Percentiles rank a stretch among this genome's conserved stretches.
Evolutionary conservation across 768 basidiomycete species (phyloP).

Genomic region (Wakefieldia striispora): DNA sequence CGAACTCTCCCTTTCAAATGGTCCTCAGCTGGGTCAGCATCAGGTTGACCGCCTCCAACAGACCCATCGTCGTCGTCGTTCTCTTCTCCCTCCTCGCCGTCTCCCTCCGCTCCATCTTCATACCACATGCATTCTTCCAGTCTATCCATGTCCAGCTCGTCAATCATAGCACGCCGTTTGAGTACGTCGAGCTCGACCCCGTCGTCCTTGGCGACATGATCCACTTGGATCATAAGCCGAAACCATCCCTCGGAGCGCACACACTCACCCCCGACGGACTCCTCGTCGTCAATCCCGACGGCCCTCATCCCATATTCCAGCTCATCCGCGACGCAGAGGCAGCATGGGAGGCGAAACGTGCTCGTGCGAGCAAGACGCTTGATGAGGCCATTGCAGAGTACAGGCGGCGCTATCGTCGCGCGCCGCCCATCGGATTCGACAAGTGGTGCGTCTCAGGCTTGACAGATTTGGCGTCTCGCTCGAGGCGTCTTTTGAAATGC

Average conservation of each 20-base stretch:
- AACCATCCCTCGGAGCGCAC: slow-evolving; percentile 17
- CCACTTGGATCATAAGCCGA: too few species aligned
- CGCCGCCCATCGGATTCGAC: too few species aligned
- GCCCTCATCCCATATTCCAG: slow-evolving; percentile 43
- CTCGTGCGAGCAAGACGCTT: slow-evolving; percentile 30
- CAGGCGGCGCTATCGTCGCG: too few species aligned
- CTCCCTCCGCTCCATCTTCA: not conserved
- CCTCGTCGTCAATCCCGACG: slow-evolving; percentile 30
- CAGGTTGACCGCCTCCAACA: not conserved
- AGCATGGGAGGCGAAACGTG: not conserved
- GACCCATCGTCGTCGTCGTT: not conserved
- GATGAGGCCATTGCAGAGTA: too few species aligned
- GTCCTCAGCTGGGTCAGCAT: not conserved
- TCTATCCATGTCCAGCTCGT: too few species aligned
- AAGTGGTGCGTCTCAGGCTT: too few species aligned
- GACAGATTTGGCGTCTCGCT: too few species aligned
- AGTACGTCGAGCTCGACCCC: too few species aligned
- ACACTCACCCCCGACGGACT: slow-evolving; percentile 1
- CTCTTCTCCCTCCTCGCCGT: not conserved
- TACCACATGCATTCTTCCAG: too few species aligned
- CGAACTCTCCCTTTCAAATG: not conserved
- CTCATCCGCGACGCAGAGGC: slow-evolving; percentile 34
- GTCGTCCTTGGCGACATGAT: too few species aligned
- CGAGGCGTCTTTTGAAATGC: too few species aligned
- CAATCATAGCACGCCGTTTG: too few species aligned